Conservation (phyloP, 163 green algal genomes). For the Prototheca wickerhamii region DNA sequence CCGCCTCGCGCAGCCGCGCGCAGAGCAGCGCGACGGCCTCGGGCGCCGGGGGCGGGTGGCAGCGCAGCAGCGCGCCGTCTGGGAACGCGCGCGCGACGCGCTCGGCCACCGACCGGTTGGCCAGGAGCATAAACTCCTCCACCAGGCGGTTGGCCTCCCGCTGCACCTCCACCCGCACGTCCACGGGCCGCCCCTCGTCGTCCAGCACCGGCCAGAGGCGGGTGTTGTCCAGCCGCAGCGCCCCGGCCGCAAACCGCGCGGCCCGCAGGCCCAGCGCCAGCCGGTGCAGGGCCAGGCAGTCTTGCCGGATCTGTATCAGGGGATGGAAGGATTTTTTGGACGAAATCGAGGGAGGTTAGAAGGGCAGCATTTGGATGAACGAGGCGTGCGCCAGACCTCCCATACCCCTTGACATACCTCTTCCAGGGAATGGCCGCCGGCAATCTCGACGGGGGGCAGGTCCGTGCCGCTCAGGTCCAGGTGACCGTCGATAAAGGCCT, state of each 20-base stretch:
- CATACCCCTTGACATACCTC: no score
- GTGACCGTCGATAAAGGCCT: slow-evolving; percentile 30
- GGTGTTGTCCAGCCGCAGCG: slow-evolving; percentile 58
- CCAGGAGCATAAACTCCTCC: slow-evolving; percentile 78
- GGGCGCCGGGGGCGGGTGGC: slow-evolving; percentile 63
- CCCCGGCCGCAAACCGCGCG: slow-evolving; percentile 38
- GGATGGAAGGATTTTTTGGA: background rate
- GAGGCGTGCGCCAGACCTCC: no score
- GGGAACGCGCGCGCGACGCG: slow-evolving; percentile 41
- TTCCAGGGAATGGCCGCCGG: no score
- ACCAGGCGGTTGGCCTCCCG: slow-evolving; percentile 61
- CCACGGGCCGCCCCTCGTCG: slow-evolving; percentile 29
- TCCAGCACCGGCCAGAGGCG: slow-evolving; percentile 58
- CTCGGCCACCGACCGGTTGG: slow-evolving; percentile 51
- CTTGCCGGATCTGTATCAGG: slow-evolving; percentile 25
- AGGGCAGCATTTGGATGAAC: no score
- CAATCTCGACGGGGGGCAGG: no score
- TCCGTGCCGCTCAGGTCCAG: slow-evolving; percentile 32
- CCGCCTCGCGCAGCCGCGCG: slow-evolving; percentile 13
- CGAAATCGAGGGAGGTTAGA: background rate
- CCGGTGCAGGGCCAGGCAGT: slow-evolving; percentile 47
- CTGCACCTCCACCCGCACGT: slow-evolving; percentile 21
- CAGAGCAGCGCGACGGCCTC: slow-evolving; percentile 54
- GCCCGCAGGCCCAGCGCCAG: slow-evolving; percentile 38
- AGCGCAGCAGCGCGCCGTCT: slow-evolving; percentile 49